Conservation (phyloP, 2,329 filamentous ascomycete genomes). For the Acephala macrosclerotiorum region DNA sequence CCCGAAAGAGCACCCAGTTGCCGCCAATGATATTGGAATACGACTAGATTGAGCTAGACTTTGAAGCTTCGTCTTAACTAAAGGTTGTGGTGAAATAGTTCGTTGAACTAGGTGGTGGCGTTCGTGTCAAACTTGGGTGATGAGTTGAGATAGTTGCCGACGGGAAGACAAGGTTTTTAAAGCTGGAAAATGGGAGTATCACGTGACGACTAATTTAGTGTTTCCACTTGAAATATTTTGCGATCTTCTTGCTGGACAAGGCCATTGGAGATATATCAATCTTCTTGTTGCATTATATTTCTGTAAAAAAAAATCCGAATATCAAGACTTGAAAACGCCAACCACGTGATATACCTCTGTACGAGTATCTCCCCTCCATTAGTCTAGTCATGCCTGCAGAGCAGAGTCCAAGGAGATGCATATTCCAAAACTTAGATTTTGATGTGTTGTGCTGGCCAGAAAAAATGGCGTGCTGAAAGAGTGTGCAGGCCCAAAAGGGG, state of each 20-base stretch:
- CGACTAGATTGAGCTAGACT: slow-evolving; percentile 1
- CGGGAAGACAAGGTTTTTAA: neutral
- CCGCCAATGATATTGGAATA: slow-evolving; percentile 16
- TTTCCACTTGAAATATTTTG: too few species aligned
- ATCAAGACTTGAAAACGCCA: too few species aligned
- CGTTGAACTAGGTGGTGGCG: neutral
- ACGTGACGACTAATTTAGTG: neutral
- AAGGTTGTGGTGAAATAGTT: neutral
- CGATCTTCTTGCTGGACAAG: too few species aligned
- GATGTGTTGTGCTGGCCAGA: neutral
- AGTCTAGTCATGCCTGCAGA: too few species aligned
- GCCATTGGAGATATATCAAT: too few species aligned
- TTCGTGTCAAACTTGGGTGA: neutral
- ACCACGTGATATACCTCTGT: neutral
- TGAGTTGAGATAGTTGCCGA: neutral
- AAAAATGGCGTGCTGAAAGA: slow-evolving; percentile 7
- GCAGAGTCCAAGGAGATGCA: neutral
- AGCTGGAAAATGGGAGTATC: neutral
- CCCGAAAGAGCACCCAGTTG: slow-evolving; percentile 12
- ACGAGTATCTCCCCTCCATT: neutral
- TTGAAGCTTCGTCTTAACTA: slow-evolving; percentile 7
- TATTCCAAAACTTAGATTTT: neutral
- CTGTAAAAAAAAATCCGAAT: too few species aligned
- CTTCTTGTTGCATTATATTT: too few species aligned
- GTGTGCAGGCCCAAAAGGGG: neutral